Base-by-base conservation (phyloP, 2,329 filamentous ascomycete species). In the Fusarium scirpi region DNA sequence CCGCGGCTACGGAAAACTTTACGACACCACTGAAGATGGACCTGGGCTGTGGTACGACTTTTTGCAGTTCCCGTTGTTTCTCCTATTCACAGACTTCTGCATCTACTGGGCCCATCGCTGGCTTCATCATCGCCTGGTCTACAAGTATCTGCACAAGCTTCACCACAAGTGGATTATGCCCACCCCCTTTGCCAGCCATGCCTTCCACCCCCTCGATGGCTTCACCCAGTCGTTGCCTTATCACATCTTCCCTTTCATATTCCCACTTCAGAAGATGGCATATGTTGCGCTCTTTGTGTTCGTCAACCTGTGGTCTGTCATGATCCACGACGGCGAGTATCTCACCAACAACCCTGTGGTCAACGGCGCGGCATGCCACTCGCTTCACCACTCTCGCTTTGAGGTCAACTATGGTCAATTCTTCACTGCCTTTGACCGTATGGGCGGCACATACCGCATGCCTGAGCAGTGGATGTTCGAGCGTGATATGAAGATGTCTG, bases 121-220 rank as follows among this genome's bases (percentile, higher is more conserved):
- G 61, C 87, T 97, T 67, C 94, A 97, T 82, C 91, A 94, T 81
- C 92, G 92, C 18, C 78, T 83, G 56, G 74, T 82, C 54, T 98
- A 98, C 88, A 97, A 94, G 85, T 85, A 85, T 72, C 86, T 98
- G 52, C 95, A 98, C 88, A 98, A 98, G 89, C 91, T 94, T 72
- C 95, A 98, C 83, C 95, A 98, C 90, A 98, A 97, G 85, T 98
- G 95, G 95, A 98, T 98, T 82, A 97, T 98, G 93, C 95, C 95
- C 5, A 97, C 94, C 5, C 95, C 95, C 1, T 98, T 89, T 80
- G 94, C 95, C 44, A 94, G 91, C 74, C 92, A 97, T 78, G 95
- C 95, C 62, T 98, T 98, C 87, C 94, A 98, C 84, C 94, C 95
- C 2, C 80, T 98, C 55, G 95, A 98, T 78, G 95, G 95, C 77